Evolutionary conservation across 2,329 filamentous ascomycete genomes (phyloP).

Genomic region (Phoma sp.): DNA sequence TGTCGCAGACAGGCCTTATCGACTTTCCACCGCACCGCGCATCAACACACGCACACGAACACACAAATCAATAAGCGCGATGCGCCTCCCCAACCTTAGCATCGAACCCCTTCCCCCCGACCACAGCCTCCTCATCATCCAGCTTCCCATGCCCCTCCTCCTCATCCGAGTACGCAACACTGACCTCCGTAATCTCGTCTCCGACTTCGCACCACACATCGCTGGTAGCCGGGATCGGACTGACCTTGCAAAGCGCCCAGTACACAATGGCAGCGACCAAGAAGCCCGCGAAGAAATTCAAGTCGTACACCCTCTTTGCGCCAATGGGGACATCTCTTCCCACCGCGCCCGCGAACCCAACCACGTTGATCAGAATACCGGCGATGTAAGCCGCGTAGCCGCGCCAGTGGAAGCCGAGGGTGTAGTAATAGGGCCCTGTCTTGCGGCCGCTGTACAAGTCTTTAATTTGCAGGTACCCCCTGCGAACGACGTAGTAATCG

Average conservation of each 20-base stretch:
- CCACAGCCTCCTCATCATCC: conserved; percentile 37
- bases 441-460: conserved; percentile 77
- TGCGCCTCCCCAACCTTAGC: conserved; percentile 16
- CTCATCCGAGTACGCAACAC: conserved; percentile 33
- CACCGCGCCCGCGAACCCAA: conserved; percentile 85
- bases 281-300: conserved; percentile 91
- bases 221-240: conserved; percentile 75
- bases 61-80: not conserved
- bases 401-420: conserved; percentile 77
- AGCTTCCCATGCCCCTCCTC: conserved; percentile 24
- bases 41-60: not conserved
- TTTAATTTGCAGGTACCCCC: conserved; percentile 78
- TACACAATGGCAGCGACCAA: conserved; percentile 71
- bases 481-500: conserved; percentile 87
- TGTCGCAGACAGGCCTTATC: too few relatives aligned
- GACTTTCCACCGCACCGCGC: too few relatives aligned
- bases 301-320: conserved; percentile 83
- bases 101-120: conserved; percentile 21
- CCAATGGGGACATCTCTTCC: conserved; percentile 74
- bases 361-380: conserved; percentile 87
- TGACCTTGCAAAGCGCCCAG: conserved; percentile 71
- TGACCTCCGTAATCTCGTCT: conserved; percentile 38
- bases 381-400: conserved; percentile 82
- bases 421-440: conserved; percentile 74
- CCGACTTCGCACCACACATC: conserved; percentile 79